Evolutionary conservation across 2,329 filamentous ascomycete genomes (phyloP).

Genomic region (Xylaria sp.): DNA sequence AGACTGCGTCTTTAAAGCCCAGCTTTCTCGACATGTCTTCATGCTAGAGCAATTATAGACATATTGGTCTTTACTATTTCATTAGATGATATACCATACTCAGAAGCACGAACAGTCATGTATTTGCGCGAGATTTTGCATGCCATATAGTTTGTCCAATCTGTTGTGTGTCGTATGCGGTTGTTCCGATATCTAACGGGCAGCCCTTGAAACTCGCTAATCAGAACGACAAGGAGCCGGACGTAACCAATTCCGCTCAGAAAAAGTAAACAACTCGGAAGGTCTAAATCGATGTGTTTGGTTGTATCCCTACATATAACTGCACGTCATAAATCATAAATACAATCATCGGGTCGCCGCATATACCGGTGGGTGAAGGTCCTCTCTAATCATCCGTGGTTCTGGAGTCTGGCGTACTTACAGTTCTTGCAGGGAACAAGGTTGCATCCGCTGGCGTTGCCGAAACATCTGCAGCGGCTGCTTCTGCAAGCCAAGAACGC

Average conservation of each 20-base stretch:
- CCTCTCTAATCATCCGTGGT: slow-evolving; percentile 19
- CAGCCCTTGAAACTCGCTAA: slow-evolving; percentile 64
- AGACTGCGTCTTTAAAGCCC: not conserved
- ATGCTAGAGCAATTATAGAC: not conserved
- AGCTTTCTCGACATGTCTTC: not conserved
- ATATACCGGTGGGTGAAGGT: slow-evolving; percentile 5
- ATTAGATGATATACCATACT: not conserved
- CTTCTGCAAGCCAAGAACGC: slow-evolving; percentile 37
- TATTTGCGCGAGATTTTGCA: not conserved
- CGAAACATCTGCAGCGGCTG: slow-evolving; percentile 27
- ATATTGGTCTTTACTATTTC: not conserved
- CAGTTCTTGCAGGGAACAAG: slow-evolving; percentile 16
- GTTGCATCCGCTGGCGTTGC: slow-evolving; percentile 28
- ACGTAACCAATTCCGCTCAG: slow-evolving; percentile 42
- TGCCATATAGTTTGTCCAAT: not conserved
- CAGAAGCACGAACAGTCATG: not conserved
- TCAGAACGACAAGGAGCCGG: slow-evolving; percentile 59
- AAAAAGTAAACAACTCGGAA: not conserved
- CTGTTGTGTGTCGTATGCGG: not conserved
- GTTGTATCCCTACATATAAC: slow-evolving; percentile 1
- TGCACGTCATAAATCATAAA: slow-evolving; percentile 17
- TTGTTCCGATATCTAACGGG: slow-evolving; percentile 15
- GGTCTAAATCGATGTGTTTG: slow-evolving; percentile 1
- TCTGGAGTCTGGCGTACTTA: slow-evolving; percentile 20
- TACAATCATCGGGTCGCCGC: not conserved